Percentiles rank a stretch among this genome's conserved stretches.
phyloP scores from a whole-genome alignment of 768 basidiomycete genomes.

The Inosperma sp. region DNA sequence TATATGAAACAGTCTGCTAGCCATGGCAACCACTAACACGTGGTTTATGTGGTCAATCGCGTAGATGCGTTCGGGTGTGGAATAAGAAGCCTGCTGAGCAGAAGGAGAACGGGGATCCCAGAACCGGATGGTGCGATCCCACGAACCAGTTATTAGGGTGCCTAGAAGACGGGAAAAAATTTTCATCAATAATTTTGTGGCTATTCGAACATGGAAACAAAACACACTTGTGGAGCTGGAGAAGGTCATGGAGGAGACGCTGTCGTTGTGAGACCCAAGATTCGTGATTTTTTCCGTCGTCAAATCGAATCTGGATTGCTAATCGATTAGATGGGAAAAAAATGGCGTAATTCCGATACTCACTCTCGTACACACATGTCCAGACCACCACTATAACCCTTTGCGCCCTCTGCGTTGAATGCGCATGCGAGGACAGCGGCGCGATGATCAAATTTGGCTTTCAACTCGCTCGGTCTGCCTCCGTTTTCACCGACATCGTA shows the following conservation, averaged over 20 bases:
- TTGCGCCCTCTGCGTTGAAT: slow-evolving; percentile 58
- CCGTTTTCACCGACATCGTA: slow-evolving; percentile 60
- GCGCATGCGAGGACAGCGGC: slow-evolving; percentile 83
- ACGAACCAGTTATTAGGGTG: slow-evolving; percentile 77
- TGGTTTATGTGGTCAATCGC: slow-evolving; percentile 73
- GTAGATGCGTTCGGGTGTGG: slow-evolving; percentile 82
- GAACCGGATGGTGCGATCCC: slow-evolving; percentile 85
- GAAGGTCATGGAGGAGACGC: slow-evolving; percentile 75
- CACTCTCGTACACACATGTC: slow-evolving; percentile 82
- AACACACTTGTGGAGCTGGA: slow-evolving; percentile 58
- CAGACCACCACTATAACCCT: slow-evolving; percentile 82
- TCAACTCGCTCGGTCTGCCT: slow-evolving; percentile 57
- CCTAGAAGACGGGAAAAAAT: slow-evolving; percentile 38
- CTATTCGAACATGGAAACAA: not conserved
- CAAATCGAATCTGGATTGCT: slow-evolving; percentile 78
- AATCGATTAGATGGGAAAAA: not conserved
- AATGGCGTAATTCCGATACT: slow-evolving; percentile 24
- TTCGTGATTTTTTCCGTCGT: slow-evolving; percentile 64
- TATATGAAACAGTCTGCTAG: slow-evolving; percentile 83
- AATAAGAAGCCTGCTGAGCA: slow-evolving; percentile 54
- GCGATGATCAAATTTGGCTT: slow-evolving; percentile 82
- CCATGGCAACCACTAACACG: slow-evolving; percentile 89
- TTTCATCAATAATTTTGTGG: too few species aligned
- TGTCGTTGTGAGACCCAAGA: slow-evolving; percentile 77
- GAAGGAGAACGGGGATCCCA: slow-evolving; percentile 74